Percentiles rank a stretch among this genome's conserved stretches.
These are phyloP conservation scores for Chaetothyriales sp. DNA, from an alignment of 2,329 filamentous ascomycete genomes.

Conservation along the genomic window DNA sequence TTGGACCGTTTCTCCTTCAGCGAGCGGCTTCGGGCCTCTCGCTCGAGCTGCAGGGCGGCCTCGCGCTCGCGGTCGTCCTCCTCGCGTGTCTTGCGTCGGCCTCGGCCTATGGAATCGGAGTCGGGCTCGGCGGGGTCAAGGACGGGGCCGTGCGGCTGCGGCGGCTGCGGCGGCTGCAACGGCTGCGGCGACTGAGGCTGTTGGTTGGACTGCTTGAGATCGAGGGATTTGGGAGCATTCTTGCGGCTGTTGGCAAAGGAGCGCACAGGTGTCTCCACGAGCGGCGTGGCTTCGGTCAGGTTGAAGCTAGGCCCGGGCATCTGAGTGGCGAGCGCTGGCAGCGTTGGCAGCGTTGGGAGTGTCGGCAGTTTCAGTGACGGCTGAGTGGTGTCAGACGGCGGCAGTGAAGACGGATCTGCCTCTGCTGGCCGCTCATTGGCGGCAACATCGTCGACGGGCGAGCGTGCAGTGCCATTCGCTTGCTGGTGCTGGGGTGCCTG, in stretches of 20 bases:
- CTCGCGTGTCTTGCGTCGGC: conserved; percentile 69
- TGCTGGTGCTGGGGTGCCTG: neutral
- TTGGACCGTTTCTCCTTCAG: conserved; percentile 53
- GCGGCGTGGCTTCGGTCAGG: conserved; percentile 27
- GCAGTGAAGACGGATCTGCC: neutral
- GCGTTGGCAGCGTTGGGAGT: too few relatives aligned
- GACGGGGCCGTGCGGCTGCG: neutral
- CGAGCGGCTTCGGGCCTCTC: conserved; percentile 54
- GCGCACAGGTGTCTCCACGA: conserved; percentile 36
- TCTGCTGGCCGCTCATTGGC: neutral
- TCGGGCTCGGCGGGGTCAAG: conserved; percentile 2
- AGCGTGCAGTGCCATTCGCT: neutral
- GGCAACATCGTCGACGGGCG: neutral
- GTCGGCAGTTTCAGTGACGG: conserved; percentile 5
- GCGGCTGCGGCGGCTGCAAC: conserved; percentile 5
- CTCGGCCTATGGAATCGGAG: conserved; percentile 42
- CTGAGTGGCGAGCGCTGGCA: conserved; percentile 9
- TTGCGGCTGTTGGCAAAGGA: conserved; percentile 55
- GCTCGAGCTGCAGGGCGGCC: conserved; percentile 44
- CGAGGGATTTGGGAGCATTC: conserved; percentile 69
- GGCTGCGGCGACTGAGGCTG: conserved; percentile 3
- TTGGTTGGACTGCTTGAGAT: conserved; percentile 42
- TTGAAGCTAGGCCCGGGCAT: conserved; percentile 11
- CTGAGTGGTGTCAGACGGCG: neutral
- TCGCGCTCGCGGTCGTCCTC: conserved; percentile 75